Percentiles rank a stretch among this genome's conserved stretches.
Conservation (phyloP, 345 rosid genomes). For the Salix koriyanagi region DNA sequence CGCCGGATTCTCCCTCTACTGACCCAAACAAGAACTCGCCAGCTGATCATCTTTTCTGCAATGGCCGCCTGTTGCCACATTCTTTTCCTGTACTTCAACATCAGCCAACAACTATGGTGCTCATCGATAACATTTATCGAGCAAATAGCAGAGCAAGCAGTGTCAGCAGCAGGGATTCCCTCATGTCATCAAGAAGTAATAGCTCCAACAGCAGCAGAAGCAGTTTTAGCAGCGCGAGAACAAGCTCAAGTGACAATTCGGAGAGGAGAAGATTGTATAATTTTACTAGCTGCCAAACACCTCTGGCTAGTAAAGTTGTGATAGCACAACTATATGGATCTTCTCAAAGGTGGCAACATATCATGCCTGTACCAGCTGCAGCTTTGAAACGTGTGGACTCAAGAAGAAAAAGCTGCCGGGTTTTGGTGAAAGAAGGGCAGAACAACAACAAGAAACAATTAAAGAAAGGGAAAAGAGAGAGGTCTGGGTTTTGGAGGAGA, state of each 20-base stretch:
- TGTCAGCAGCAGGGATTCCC: conserved; percentile 44
- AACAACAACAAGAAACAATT: conserved; percentile 12
- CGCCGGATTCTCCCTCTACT: conserved; percentile 53
- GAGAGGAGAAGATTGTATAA: conserved; percentile 27
- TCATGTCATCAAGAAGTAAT: conserved; percentile 58
- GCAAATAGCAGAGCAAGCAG: conserved; percentile 51
- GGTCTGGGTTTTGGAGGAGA: conserved; percentile 41
- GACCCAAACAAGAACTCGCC: conserved; percentile 57
- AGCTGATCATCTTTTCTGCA: conserved; percentile 77
- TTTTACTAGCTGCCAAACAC: background rate
- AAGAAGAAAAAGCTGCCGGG: conserved; percentile 20
- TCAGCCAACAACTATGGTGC: background rate
- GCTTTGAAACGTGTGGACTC: conserved; percentile 51
- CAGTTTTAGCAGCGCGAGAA: conserved; percentile 66
- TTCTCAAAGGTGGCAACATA: conserved; percentile 69
- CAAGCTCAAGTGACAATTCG: conserved; percentile 45
- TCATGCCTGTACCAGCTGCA: conserved; percentile 37
- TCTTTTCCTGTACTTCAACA: conserved; percentile 44
- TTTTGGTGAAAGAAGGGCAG: conserved; percentile 26
- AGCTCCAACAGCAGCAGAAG: conserved; percentile 65
- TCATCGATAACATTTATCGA: conserved; percentile 4
- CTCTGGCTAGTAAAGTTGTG: conserved; percentile 44
- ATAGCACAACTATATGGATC: conserved; percentile 54
- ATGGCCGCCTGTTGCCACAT: conserved; percentile 78
- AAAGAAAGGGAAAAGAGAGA: conserved; percentile 13